A percentile compares a stretch with the other conserved stretches of the same genome.
Evolutionary conservation across 2,329 filamentous ascomycete species (phyloP).

Genomic region (Penicillium sp.): DNA sequence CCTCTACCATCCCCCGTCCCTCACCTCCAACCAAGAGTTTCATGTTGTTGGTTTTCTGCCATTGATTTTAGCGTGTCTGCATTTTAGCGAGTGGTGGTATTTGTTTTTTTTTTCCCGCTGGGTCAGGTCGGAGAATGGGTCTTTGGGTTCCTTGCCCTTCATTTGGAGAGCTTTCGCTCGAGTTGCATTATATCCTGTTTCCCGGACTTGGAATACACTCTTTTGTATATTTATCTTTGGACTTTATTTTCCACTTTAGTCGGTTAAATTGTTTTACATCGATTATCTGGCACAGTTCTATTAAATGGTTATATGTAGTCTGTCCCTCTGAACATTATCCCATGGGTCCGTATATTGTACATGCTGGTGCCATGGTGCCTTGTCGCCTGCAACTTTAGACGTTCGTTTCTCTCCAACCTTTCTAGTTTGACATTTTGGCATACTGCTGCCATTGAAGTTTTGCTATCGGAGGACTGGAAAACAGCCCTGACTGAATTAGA

Average conservation of each 20-base stretch:
- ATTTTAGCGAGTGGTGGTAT: conserved; percentile 3
- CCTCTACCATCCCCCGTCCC: not conserved
- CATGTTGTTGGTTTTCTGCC: not conserved
- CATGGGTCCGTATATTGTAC: not conserved
- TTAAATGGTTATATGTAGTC: not conserved
- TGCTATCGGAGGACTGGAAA: not conserved
- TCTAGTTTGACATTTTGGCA: not conserved
- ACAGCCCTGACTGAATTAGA: not conserved
- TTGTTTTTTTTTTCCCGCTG: not conserved
- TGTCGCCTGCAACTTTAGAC: not conserved
- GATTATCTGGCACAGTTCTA: not conserved
- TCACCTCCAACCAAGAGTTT: not conserved
- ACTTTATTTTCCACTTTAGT: not conserved
- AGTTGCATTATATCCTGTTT: conserved; percentile 6
- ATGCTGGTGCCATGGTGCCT: not conserved
- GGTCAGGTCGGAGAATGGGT: not conserved
- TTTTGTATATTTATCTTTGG: not conserved
- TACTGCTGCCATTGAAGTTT: not conserved
- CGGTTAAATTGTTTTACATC: not conserved
- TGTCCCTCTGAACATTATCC: not conserved
- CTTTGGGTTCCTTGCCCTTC: not conserved
- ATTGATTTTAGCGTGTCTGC: conserved; percentile 5
- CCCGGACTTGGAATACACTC: not conserved
- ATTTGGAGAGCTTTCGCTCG: not conserved
- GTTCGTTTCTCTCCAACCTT: not conserved